Evolutionary conservation across 768 basidiomycete species (phyloP).

Genomic region (Hericium erinaceus): DNA sequence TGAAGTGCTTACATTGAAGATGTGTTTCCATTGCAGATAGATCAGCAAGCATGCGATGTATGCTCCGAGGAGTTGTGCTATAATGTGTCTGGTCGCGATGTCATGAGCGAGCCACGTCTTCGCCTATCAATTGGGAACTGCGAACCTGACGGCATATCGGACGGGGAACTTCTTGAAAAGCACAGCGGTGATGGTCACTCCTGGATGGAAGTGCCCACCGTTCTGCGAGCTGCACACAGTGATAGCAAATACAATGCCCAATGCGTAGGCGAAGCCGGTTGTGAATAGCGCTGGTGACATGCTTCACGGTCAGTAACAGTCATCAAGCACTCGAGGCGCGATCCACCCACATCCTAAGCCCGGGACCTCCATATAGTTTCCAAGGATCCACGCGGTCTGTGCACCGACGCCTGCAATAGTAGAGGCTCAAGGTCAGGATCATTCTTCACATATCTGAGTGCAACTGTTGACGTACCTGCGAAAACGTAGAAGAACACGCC

Average conservation of each 20-base stretch:
- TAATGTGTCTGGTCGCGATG: slow-evolving; percentile 19
- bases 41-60: slow-evolving; percentile 20
- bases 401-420: slow-evolving; percentile 24
- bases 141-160: slow-evolving; percentile 42
- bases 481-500: slow-evolving; percentile 11
- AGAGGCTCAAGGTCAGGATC: background rate
- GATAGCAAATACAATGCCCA: slow-evolving; percentile 31
- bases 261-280: slow-evolving; percentile 27
- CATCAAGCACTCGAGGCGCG: background rate
- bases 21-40: slow-evolving; percentile 19
- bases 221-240: slow-evolving; percentile 25
- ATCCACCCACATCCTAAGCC: slow-evolving; percentile 23
- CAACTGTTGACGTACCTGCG: slow-evolving; percentile 3
- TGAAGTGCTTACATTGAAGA: slow-evolving; percentile 9
- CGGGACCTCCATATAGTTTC: slow-evolving; percentile 13
- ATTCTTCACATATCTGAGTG: no score
- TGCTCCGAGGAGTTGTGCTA: slow-evolving; percentile 24
- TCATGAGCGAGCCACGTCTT: no score
- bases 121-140: background rate
- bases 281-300: slow-evolving; percentile 21
- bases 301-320: no score
- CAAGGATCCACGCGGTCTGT: slow-evolving; percentile 22
- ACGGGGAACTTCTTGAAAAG: slow-evolving; percentile 47
- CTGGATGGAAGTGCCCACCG: slow-evolving; percentile 40
- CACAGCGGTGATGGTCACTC: slow-evolving; percentile 43